phyloP scores from a whole-genome alignment of 176 grass and related monocot genomes.

The Tuctoria greenei region DNA sequence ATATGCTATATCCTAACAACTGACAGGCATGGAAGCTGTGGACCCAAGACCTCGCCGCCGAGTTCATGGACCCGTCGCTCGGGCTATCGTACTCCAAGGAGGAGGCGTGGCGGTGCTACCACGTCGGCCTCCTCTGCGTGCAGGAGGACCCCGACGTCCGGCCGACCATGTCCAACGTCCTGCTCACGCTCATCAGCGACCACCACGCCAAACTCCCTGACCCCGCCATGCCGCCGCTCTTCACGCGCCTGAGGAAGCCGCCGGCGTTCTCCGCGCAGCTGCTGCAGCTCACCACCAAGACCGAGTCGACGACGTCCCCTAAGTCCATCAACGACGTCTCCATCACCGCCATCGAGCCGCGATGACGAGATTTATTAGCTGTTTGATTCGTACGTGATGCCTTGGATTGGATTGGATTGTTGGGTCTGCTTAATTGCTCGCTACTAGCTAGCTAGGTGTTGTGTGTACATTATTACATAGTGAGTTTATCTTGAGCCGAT shows the following conservation, averaged over 20 bases:
- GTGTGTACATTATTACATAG: neutral
- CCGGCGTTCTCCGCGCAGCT: neutral
- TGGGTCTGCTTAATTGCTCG: no score
- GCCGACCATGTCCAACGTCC: constrained; percentile 70
- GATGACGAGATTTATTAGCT: constrained; percentile 45
- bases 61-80: constrained; percentile 67
- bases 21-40: constrained; percentile 75
- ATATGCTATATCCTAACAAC: no score
- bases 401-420: no score
- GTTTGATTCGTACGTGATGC: neutral
- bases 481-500: no score
- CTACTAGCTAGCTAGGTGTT: neutral
- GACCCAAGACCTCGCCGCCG: constrained; percentile 24
- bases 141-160: constrained; percentile 70
- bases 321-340: constrained; percentile 66
- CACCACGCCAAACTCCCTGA: constrained; percentile 53
- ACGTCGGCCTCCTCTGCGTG: constrained; percentile 73
- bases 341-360: constrained; percentile 54
- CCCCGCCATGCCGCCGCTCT: constrained; percentile 45
- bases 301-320: constrained; percentile 30
- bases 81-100: constrained; percentile 20
- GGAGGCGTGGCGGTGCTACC: constrained; percentile 68
- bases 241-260: constrained; percentile 24
- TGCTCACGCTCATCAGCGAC: constrained; percentile 78
- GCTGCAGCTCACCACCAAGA: constrained; percentile 27